A percentile compares a stretch with the other conserved stretches of the same genome.
Evolutionary conservation across 139 green algal species (phyloP).

Genomic region (Spirogloea muscicola): DNA sequence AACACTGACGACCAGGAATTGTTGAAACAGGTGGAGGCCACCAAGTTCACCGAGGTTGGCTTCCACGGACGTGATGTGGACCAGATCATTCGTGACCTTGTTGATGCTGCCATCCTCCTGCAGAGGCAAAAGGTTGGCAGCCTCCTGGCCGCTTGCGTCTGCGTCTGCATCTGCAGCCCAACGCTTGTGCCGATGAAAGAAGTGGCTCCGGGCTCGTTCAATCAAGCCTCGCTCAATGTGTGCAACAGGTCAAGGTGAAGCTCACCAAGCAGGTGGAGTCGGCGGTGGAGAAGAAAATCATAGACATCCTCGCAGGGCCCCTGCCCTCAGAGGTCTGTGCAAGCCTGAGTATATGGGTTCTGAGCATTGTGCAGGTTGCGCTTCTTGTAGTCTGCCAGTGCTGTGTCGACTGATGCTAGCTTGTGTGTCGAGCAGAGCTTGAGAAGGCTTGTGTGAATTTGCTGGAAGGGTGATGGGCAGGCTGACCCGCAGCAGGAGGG

Average conservation of each 20-base stretch:
- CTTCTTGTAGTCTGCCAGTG: no score
- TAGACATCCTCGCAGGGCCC: constrained; percentile 59
- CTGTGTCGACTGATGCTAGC: no score
- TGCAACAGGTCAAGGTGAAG: no score
- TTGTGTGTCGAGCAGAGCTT: background rate
- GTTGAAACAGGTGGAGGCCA: constrained; percentile 74
- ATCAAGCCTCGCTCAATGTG: background rate
- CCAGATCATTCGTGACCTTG: constrained; percentile 88
- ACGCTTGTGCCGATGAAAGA: no score
- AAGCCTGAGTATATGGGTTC: no score
- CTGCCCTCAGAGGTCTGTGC: no score
- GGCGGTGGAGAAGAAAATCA: constrained; percentile 64
- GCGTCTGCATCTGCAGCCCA: background rate
- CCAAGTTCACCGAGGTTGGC: constrained; percentile 97
- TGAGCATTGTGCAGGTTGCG: no score
- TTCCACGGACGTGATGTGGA: constrained; percentile 96
- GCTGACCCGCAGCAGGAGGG: background rate
- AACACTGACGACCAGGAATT: background rate
- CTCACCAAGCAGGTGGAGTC: constrained; percentile 25
- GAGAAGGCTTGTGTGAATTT: background rate
- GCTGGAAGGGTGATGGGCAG: background rate
- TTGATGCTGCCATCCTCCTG: constrained; percentile 79
- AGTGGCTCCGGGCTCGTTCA: no score
- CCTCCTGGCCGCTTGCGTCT: background rate
- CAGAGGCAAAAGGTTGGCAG: constrained; percentile 44